Evolutionary conservation across 177 flowering plant species (phyloP).

Genomic region (Telopea speciosissima): DNA sequence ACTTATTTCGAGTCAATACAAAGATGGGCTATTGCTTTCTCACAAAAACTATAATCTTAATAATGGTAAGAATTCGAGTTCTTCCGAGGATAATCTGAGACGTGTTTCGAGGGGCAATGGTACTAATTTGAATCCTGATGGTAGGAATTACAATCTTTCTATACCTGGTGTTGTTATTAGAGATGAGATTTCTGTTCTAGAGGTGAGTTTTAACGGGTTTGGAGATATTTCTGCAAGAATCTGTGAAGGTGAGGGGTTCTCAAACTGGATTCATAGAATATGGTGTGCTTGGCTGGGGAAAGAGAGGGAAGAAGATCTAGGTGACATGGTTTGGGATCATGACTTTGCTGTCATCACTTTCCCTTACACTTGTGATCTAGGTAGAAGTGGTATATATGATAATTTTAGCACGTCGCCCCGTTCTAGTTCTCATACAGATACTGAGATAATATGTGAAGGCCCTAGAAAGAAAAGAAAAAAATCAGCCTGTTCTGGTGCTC

Average conservation of each 20-base stretch:
- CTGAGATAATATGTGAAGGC: constrained; percentile 21
- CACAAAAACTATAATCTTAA: not conserved
- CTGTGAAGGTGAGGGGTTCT: constrained; percentile 25
- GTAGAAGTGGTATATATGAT: constrained; percentile 44
- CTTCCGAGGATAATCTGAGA: no score
- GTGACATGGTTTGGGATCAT: constrained; percentile 36
- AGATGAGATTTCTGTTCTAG: constrained; percentile 43
- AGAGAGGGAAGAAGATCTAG: constrained; percentile 31
- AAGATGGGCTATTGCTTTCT: constrained; percentile 21
- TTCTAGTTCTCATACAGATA: constrained; percentile 22
- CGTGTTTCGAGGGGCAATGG: not conserved
- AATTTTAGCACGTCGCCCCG: constrained; percentile 34
- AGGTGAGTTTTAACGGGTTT: constrained; percentile 44
- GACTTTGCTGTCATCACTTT: constrained; percentile 70
- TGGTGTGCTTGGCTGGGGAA: constrained; percentile 97
- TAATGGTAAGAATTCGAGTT: not conserved
- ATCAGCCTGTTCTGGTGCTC: constrained; percentile 23
- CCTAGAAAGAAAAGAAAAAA: constrained; percentile 37
- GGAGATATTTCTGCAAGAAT: constrained; percentile 68
- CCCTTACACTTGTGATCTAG: constrained; percentile 48
- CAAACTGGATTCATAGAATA: constrained; percentile 39
- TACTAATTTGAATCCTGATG: constrained; percentile 13
- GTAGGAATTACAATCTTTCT: constrained; percentile 20
- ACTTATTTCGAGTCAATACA: constrained; percentile 6
- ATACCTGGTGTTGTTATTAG: constrained; percentile 57